Conservation (phyloP, 2,329 filamentous ascomycete genomes). For the Onygenales sp. region DNA sequence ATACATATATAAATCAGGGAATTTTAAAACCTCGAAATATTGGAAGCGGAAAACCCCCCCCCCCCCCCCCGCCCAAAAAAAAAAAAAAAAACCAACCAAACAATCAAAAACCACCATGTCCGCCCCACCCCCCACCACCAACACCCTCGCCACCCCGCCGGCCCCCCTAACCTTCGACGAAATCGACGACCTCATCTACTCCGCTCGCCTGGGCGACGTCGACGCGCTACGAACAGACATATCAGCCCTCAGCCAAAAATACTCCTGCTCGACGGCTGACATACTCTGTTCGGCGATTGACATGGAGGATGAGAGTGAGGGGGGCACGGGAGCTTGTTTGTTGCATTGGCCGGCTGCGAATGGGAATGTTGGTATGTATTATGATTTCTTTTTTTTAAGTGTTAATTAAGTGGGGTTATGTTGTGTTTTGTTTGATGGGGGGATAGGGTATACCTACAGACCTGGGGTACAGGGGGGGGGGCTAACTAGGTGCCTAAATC, state of each 20-base stretch:
- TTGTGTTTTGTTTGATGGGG: no score
- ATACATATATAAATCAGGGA: no score
- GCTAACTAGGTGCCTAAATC: no score
- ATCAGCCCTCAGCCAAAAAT: conserved; percentile 50
- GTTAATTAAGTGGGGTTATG: conserved; percentile 6
- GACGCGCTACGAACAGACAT: conserved; percentile 56
- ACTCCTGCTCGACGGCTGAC: conserved; percentile 50
- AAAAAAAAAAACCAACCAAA: no score
- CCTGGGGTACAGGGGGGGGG: no score
- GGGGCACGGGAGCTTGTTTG: conserved; percentile 36
- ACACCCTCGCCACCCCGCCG: background rate
- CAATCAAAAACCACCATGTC: background rate
- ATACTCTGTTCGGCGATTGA: conserved; percentile 65
- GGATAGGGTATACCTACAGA: no score
- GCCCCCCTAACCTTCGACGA: conserved; percentile 59
- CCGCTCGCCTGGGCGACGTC: conserved; percentile 68
- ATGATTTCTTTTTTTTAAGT: conserved; percentile 2
- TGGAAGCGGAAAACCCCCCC: no score
- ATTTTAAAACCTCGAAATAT: no score
- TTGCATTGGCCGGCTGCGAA: conserved; percentile 92
- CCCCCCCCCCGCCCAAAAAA: no score
- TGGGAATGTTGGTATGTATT: conserved; percentile 63
- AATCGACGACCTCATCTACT: conserved; percentile 86
- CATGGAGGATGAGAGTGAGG: conserved; percentile 64
- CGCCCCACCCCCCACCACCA: background rate